These are phyloP conservation scores for Ceratorhiza oryzae-sativae DNA, from an alignment of 1,284 basidiomycete species.

Conservation along the genomic window DNA sequence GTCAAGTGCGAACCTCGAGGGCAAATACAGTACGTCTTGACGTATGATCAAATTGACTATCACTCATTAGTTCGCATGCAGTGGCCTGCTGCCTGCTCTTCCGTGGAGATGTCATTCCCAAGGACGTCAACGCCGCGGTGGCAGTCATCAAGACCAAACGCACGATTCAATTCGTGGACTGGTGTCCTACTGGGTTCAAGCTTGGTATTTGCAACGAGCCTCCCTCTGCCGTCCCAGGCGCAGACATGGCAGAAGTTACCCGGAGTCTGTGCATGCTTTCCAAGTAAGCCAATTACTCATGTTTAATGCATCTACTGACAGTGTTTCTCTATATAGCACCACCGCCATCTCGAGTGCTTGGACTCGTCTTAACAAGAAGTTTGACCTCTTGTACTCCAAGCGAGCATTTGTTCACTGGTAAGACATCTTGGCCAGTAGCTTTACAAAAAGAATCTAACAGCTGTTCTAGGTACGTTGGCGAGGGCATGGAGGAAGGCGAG, in stretches of 20 bases:
- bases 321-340: conserved; percentile 71
- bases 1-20: conserved; percentile 95
- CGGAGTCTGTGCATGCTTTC: conserved; percentile 98
- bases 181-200: conserved; percentile 70
- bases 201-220: conserved; percentile 98
- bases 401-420: conserved; percentile 89
- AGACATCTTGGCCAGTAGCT: not conserved
- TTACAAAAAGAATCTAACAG: not conserved
- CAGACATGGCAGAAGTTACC: conserved; percentile 93
- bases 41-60: not conserved
- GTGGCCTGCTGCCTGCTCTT: conserved; percentile 88
- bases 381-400: conserved; percentile 94
- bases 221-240: conserved; percentile 87
- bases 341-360: conserved; percentile 95
- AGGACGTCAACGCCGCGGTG: conserved; percentile 94
- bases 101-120: conserved; percentile 95
- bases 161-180: conserved; percentile 97
- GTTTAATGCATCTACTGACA: not conserved
- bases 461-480: conserved; percentile 74
- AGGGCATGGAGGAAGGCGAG: conserved; percentile 99
- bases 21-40: conserved; percentile 86
- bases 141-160: conserved; percentile 96
- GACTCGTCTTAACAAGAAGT: conserved; percentile 92
- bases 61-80: not conserved
- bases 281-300: not conserved